Evolutionary conservation across 1,284 basidiomycete species (phyloP).

Genomic region (Puccinia hordei): DNA sequence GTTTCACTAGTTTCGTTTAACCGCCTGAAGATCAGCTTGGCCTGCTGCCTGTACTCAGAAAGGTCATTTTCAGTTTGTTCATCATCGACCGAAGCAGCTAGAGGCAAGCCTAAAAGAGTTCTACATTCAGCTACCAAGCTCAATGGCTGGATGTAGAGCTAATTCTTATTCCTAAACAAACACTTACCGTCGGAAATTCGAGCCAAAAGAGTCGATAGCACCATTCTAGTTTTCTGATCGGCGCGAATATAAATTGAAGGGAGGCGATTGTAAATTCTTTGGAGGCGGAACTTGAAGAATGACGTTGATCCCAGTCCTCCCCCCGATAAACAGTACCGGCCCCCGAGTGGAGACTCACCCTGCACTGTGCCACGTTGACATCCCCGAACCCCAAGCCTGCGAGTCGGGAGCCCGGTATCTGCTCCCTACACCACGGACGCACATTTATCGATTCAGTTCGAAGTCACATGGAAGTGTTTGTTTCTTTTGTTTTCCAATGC

Average conservation of each 20-base stretch:
- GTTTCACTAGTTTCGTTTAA: conserved; percentile 92
- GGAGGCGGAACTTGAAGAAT: not conserved
- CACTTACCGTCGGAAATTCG: conserved; percentile 73
- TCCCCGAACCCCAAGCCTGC: too few relatives aligned
- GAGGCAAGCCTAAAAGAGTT: conserved; percentile 67
- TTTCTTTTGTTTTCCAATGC: too few relatives aligned
- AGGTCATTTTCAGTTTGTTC: conserved; percentile 66
- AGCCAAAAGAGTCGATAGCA: conserved; percentile 85
- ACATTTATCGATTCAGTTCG: too few relatives aligned
- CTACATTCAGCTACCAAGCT: not conserved
- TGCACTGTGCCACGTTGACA: too few relatives aligned
- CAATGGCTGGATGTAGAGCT: not conserved
- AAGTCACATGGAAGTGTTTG: too few relatives aligned
- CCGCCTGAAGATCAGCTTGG: conserved; percentile 91
- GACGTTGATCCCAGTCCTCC: too few relatives aligned
- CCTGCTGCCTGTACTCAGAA: conserved; percentile 82
- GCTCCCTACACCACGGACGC: too few relatives aligned
- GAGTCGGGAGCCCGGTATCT: too few relatives aligned
- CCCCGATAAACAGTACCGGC: too few relatives aligned
- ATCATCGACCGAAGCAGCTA: conserved; percentile 92
- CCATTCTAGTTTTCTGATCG: conserved; percentile 65
- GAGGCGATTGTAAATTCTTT: not conserved
- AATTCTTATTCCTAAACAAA: not conserved
- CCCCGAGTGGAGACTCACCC: too few relatives aligned
- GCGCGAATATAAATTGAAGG: too few relatives aligned